Conservation (phyloP, 148 eudicot species). For the Beta vulgaris region DNA sequence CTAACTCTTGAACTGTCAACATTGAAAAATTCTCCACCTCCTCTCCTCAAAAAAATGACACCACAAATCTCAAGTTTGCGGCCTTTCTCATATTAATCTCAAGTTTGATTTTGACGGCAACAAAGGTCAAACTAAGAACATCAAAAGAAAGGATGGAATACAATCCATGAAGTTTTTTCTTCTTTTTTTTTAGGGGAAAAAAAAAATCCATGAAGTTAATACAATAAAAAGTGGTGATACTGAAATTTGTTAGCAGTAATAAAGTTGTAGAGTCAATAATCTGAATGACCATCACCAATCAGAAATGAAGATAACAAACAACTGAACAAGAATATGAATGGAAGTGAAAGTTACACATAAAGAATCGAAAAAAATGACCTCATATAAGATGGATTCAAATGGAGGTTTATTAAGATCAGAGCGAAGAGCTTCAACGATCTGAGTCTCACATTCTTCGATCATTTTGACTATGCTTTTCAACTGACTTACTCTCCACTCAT, state of each 20-base stretch:
- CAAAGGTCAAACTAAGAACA: too few species aligned
- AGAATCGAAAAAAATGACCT: slow-evolving; percentile 28
- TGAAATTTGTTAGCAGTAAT: too few species aligned
- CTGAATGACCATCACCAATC: background rate
- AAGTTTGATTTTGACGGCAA: too few species aligned
- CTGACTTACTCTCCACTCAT: slow-evolving; percentile 72
- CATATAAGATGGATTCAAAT: slow-evolving; percentile 50
- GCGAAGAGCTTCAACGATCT: slow-evolving; percentile 56
- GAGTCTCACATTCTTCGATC: slow-evolving; percentile 41
- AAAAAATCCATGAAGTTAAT: too few species aligned
- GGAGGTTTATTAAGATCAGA: slow-evolving; percentile 64
- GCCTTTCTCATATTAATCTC: too few species aligned
- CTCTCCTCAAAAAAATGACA: too few species aligned
- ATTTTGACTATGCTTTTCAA: slow-evolving; percentile 48
- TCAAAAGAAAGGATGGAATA: too few species aligned
- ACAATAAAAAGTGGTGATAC: too few species aligned
- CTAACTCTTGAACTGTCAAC: background rate
- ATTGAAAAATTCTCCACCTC: background rate
- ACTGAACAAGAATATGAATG: background rate
- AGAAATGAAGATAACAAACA: background rate
- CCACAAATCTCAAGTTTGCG: too few species aligned
- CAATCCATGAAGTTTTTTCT: too few species aligned
- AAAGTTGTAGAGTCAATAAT: too few species aligned
- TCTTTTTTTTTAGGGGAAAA: too few species aligned
- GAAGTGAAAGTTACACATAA: background rate